Conservation (phyloP, 331 rosid species). For the Dryas integrifolia region DNA sequence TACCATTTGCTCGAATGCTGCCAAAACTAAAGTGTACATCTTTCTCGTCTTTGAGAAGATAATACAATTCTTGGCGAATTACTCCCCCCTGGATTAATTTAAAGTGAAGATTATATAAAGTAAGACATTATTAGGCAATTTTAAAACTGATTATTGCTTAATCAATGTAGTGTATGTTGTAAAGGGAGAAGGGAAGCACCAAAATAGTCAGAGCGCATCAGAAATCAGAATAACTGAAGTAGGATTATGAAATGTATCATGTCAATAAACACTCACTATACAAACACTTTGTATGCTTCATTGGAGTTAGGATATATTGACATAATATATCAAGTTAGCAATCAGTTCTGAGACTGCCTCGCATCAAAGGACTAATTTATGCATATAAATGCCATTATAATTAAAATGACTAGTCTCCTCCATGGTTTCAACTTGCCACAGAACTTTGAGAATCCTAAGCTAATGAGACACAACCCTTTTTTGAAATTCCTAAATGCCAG, state of each 20-base stretch:
- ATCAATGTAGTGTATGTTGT: conserved; percentile 7
- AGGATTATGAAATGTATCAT: not conserved
- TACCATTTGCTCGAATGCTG: conserved; percentile 61
- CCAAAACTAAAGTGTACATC: conserved; percentile 78
- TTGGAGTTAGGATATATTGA: not conserved
- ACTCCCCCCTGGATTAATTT: conserved; percentile 66
- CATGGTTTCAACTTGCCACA: not conserved
- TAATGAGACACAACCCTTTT: too few species aligned
- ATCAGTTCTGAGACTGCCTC: not conserved
- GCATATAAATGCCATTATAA: not conserved
- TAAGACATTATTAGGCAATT: conserved; percentile 10
- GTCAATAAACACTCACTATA: not conserved
- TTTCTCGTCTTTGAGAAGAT: conserved; percentile 83
- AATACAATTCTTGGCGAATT: conserved; percentile 82
- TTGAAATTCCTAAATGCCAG: not conserved
- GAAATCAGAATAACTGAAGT: not conserved
- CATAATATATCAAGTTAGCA: not conserved
- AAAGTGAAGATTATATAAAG: conserved; percentile 12
- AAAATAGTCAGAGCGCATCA: conserved; percentile 1
- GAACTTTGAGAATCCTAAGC: too few species aligned
- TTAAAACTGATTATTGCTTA: not conserved
- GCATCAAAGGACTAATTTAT: not conserved
- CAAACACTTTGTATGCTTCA: not conserved
- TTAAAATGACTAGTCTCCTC: not conserved
- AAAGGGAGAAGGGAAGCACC: conserved; percentile 7